Percentiles rank a stretch among this genome's conserved stretches.
phyloP scores from a whole-genome alignment of 371 early-diverging fungal genomes.

The Mucor mucedo region DNA sequence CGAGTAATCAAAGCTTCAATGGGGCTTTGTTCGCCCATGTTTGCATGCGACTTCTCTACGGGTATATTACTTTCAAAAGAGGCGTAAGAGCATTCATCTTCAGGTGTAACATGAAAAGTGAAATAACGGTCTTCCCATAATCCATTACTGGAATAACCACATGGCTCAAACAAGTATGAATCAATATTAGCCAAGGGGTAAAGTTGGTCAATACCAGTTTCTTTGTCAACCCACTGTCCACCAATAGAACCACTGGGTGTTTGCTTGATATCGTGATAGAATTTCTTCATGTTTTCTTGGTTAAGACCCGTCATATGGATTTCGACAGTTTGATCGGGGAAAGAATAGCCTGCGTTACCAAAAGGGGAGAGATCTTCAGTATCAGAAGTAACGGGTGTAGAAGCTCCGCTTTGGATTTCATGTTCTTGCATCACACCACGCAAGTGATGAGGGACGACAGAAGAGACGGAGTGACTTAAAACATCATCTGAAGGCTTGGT shows the following conservation, averaged over 20 bases:
- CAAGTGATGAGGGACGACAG: conserved; percentile 15
- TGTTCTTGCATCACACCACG: conserved; percentile 26
- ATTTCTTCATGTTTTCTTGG: conserved; percentile 70
- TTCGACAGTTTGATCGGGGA: conserved; percentile 88
- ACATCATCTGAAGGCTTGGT: conserved; percentile 71
- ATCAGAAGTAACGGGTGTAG: conserved; percentile 40
- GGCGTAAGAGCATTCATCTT: conserved; percentile 94
- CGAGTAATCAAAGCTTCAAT: conserved; percentile 68
- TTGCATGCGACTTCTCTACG: conserved; percentile 42
- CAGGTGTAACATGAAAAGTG: conserved; percentile 99
- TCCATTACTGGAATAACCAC: conserved; percentile 93
- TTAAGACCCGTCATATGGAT: conserved; percentile 92
- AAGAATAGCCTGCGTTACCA: conserved; percentile 43
- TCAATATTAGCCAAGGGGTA: conserved; percentile 81
- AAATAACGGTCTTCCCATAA: conserved; percentile 83
- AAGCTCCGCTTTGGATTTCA: conserved; percentile 34
- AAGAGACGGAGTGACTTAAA: conserved; percentile 27
- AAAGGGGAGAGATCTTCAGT: conserved; percentile 47
- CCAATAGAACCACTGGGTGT: conserved; percentile 58
- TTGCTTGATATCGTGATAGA: conserved; percentile 62
- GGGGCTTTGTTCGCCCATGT: conserved; percentile 43
- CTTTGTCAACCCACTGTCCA: conserved; percentile 67
- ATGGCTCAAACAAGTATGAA: conserved; percentile 89
- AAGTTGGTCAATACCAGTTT: conserved; percentile 76
- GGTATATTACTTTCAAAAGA: conserved; percentile 94